Conservation (phyloP, 2,329 filamentous ascomycete species). For the Capronia coronata region DNA sequence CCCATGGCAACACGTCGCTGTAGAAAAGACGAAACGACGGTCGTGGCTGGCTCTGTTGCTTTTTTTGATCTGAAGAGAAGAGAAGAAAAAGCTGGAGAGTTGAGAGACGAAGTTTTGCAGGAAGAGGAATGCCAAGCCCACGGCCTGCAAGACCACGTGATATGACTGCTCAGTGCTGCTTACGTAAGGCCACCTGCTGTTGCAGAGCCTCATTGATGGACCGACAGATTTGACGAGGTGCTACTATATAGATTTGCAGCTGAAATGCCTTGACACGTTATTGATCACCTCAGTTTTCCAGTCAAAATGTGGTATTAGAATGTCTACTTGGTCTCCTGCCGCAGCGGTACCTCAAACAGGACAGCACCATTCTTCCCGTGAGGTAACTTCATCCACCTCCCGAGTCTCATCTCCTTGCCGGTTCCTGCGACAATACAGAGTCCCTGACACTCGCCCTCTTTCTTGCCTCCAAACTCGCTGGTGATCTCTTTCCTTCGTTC, state of each 20-base stretch:
- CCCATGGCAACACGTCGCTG: constrained; percentile 65
- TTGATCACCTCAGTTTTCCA: too few relatives aligned
- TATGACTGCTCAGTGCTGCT: too few relatives aligned
- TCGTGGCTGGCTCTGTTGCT: constrained; percentile 53
- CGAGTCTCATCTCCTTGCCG: constrained; percentile 78
- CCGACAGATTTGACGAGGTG: too few relatives aligned
- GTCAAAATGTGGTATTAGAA: too few relatives aligned
- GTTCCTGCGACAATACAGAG: constrained; percentile 80
- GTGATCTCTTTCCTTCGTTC: constrained; percentile 73
- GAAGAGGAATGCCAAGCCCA: background rate
- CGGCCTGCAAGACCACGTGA: background rate
- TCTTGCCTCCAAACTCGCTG: constrained; percentile 33
- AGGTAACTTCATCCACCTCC: constrained; percentile 63
- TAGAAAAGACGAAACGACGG: constrained; percentile 51
- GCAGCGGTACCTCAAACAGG: constrained; percentile 69
- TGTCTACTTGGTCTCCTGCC: background rate
- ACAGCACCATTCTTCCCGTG: constrained; percentile 73
- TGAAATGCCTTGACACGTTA: too few relatives aligned
- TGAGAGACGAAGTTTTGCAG: constrained; percentile 6
- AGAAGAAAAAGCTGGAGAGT: constrained; percentile 16
- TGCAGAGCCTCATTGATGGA: too few relatives aligned
- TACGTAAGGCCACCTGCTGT: too few relatives aligned
- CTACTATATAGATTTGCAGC: too few relatives aligned
- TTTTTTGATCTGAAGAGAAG: constrained; percentile 28
- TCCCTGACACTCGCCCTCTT: constrained; percentile 49